Evolutionary conservation across 331 rosid species (phyloP).

Genomic region (Arachis monticola): DNA sequence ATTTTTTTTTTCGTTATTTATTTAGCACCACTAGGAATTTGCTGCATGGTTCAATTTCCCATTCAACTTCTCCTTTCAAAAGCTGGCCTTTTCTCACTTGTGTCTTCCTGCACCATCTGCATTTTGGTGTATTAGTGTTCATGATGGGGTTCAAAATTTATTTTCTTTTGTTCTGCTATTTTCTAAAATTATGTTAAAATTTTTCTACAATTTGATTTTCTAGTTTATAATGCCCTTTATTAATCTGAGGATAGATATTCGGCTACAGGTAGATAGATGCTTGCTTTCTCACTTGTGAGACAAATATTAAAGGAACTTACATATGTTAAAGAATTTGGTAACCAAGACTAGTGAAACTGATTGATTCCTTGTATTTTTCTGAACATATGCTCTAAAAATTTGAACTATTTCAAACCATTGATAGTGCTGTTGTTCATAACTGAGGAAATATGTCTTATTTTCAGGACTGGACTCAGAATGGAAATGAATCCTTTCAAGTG

Average conservation of each 20-base stretch:
- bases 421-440: slow-evolving; percentile 9
- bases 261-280: background rate
- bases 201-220: background rate
- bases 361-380: background rate
- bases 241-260: background rate
- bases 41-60: background rate
- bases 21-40: background rate
- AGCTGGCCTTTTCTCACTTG: background rate
- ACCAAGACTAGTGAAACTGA: background rate
- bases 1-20: background rate
- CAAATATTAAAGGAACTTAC: background rate
- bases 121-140: slow-evolving; percentile 19
- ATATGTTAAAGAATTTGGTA: background rate
- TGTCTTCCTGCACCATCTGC: slow-evolving; percentile 9
- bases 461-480: slow-evolving; percentile 49
- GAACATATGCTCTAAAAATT: background rate
- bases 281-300: background rate
- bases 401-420: slow-evolving; percentile 4
- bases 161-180: background rate
- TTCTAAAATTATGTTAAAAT: background rate
- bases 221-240: background rate
- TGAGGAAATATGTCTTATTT: slow-evolving; percentile 22
- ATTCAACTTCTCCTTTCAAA: slow-evolving; percentile 7
- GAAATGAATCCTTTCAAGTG: slow-evolving; percentile 35
- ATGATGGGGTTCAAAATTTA: background rate